A percentile compares a stretch with the other conserved stretches of the same genome.
Conservation (phyloP, 768 basidiomycete species). For the Mycena latifolia region DNA sequence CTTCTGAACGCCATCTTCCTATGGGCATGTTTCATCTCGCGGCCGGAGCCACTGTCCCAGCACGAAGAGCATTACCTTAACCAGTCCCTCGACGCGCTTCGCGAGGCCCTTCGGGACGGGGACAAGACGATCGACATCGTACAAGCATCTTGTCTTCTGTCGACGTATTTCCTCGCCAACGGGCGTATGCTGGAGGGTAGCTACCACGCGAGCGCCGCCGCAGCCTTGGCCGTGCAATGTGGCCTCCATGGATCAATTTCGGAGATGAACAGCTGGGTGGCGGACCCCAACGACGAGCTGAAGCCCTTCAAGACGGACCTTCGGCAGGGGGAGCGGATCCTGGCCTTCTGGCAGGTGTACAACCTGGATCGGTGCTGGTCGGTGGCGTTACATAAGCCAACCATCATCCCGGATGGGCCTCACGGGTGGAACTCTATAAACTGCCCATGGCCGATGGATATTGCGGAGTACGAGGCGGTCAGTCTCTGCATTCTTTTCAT, state of each 20-base stretch:
- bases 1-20: constrained; percentile 87
- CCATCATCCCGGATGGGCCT: constrained; percentile 72
- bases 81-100: constrained; percentile 71
- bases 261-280: constrained; percentile 50
- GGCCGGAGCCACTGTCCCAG: constrained; percentile 75
- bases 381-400: constrained; percentile 75
- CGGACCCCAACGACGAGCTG: constrained; percentile 52
- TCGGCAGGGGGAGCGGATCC: constrained; percentile 77
- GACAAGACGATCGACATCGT: constrained; percentile 77
- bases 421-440: constrained; percentile 70
- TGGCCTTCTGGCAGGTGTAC: constrained; percentile 89
- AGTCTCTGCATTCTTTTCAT: constrained; percentile 11
- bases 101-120: constrained; percentile 69
- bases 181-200: constrained; percentile 84
- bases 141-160: constrained; percentile 81
- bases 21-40: constrained; percentile 86
- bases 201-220: constrained; percentile 81
- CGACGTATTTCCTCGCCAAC: constrained; percentile 82
- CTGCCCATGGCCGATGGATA: constrained; percentile 83
- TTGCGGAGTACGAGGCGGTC: constrained; percentile 80
- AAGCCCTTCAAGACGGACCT: constrained; percentile 70
- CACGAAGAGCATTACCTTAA: constrained; percentile 81
- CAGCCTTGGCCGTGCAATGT: constrained; percentile 78
- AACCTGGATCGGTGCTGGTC: constrained; percentile 88
- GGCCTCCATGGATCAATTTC: constrained; percentile 68